These are phyloP conservation scores for Noccaea caerulescens DNA, from an alignment of 345 rosid species.

Conservation along the genomic window DNA sequence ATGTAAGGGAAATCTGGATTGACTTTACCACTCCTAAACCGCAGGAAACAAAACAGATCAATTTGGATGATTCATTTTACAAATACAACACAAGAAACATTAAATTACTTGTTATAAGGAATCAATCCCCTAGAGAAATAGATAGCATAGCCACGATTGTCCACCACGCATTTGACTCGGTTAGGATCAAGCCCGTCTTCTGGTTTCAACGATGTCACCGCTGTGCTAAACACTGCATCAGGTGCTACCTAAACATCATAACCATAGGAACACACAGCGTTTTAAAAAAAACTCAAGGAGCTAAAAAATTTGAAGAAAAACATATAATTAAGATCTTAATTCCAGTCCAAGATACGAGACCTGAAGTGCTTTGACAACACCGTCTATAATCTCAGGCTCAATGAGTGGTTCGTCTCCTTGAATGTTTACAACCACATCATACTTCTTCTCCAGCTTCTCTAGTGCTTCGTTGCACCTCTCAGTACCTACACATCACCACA, in stretches of 20 bases:
- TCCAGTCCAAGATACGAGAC: conserved; percentile 36
- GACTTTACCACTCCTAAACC: conserved; percentile 75
- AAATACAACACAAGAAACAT: not conserved
- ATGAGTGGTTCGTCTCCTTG: conserved; percentile 97
- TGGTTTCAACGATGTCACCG: conserved; percentile 81
- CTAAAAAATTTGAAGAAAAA: too few species aligned
- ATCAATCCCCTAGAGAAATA: conserved; percentile 91
- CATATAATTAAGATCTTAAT: not conserved
- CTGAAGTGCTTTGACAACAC: conserved; percentile 93
- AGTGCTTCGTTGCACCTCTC: conserved; percentile 93
- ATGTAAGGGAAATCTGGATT: conserved; percentile 80
- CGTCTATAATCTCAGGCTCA: conserved; percentile 94
- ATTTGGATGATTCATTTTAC: not conserved
- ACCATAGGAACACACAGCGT: conserved; percentile 4
- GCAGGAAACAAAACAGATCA: not conserved
- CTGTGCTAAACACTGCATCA: conserved; percentile 98
- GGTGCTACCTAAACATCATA: conserved; percentile 63
- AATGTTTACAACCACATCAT: conserved; percentile 90
- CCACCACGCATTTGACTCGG: conserved; percentile 88
- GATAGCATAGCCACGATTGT: conserved; percentile 83
- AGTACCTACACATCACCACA: conserved; percentile 55
- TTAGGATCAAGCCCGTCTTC: conserved; percentile 94
- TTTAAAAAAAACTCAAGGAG: not conserved
- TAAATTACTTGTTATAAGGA: conserved; percentile 80
- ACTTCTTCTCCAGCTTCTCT: conserved; percentile 79